Evolutionary conservation across 768 basidiomycete genomes (phyloP), one percentile per base, ranked within the genome.

Genomic region (Amanita exitialis): DNA sequence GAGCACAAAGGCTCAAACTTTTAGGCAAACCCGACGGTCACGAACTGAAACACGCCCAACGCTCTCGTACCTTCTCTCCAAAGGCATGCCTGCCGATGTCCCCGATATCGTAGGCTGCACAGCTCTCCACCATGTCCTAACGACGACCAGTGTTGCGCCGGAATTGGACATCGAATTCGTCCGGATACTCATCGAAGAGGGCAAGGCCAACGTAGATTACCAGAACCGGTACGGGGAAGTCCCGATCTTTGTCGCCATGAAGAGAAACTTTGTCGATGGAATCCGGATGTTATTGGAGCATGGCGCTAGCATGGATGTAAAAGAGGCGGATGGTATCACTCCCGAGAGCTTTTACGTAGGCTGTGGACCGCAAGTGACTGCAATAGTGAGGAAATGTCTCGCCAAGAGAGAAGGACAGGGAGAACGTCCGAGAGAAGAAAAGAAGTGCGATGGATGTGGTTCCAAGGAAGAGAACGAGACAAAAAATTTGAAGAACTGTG

Each of bases 21-120:
- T 44, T 12, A 4, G 20, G 13, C 16, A 5, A 13, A 36, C 35
- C 35, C 1, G 12, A 27, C 7, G 4, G 7, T 28, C 27, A 28
- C 27, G 53, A 52, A 3, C 48, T 62, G 41, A 56, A 61, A 41
- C 65, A 73, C 52, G 35, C 58, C n/a, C 71, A 69, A 61, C 67
- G 10, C 62, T 80, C 47, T 57, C 62, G 36, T 68, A 64, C 43
- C 69, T 82, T 21, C 62, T 79, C 36, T 58, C 66, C 0, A 53
- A 59, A 0, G 76, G 77, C 12, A 63, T 70, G 0, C 64, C 74
- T 4, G 59, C 66, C 4, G 65, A 78, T 45, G 18, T 67, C 1
- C 61, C 62, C 1, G 79, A 79, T 50, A 70, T 80, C 41, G 66
- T 61, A 9, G 75, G 76, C 4, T 65, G 66, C 60, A 79, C 76